A percentile compares a stretch with the other conserved stretches of the same genome.
Conservation (phyloP, 78 protist species). For the Chrysochromulina parva region DNA sequence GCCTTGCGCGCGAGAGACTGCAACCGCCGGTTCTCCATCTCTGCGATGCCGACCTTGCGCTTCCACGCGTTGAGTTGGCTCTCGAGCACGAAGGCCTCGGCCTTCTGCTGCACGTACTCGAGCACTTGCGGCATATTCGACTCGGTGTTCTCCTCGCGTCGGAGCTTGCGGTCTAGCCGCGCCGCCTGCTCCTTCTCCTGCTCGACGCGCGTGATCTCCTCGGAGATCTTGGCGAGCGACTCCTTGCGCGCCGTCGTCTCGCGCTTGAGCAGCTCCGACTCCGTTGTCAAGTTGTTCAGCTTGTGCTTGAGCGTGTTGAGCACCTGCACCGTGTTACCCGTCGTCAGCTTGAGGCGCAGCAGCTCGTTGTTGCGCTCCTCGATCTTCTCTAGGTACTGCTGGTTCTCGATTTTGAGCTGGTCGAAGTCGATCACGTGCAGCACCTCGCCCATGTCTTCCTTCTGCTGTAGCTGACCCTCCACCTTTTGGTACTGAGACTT, state of each 20-base stretch:
- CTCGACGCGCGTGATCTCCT: slow-evolving; percentile 17
- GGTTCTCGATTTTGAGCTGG: slow-evolving; percentile 84
- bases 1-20: neutral
- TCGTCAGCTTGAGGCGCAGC: slow-evolving; percentile 62
- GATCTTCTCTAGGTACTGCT: slow-evolving; percentile 66
- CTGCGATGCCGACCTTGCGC: slow-evolving; percentile 76
- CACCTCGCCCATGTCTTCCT: slow-evolving; percentile 76
- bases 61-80: slow-evolving; percentile 35
- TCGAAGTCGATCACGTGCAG: slow-evolving; percentile 77
- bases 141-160: slow-evolving; percentile 39
- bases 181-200: slow-evolving; percentile 33
- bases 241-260: slow-evolving; percentile 20
- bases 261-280: slow-evolving; percentile 23
- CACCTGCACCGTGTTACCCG: slow-evolving; percentile 60
- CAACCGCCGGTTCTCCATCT: slow-evolving; percentile 2
- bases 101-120: slow-evolving; percentile 62
- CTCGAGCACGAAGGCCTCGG: slow-evolving; percentile 27
- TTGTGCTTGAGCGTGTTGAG: slow-evolving; percentile 47
- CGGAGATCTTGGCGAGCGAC: neutral
- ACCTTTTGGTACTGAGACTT: slow-evolving; percentile 40
- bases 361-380: slow-evolving; percentile 79
- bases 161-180: slow-evolving; percentile 22
- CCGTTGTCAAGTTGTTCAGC: slow-evolving; percentile 19
- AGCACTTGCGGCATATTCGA: slow-evolving; percentile 59
- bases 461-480: slow-evolving; percentile 61